These are phyloP conservation scores for Geotrichum europaeum DNA, from an alignment of 1,139 yeast species.

Conservation along the genomic window DNA sequence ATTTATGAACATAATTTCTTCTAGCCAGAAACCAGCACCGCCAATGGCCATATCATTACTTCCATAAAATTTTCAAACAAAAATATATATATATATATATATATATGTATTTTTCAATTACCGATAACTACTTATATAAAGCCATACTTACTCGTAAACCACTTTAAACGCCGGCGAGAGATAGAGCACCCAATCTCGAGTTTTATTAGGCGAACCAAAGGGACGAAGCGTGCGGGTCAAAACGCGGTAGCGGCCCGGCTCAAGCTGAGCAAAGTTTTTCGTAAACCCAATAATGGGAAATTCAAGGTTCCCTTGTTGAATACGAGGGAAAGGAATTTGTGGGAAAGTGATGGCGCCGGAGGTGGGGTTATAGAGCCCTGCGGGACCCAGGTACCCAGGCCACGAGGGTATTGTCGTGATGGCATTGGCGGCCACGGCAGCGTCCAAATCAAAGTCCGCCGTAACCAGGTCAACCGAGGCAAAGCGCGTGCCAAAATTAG, in stretches of 20 bases:
- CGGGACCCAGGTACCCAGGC: constrained; percentile 8
- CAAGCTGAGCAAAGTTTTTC: constrained; percentile 2
- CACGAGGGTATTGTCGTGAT: not conserved
- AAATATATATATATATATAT: too few relatives aligned
- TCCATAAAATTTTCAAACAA: too few relatives aligned
- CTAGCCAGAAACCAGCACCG: too few relatives aligned
- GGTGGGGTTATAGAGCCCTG: not conserved
- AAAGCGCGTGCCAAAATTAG: constrained; percentile 7
- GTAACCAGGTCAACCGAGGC: constrained; percentile 13
- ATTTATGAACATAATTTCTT: too few relatives aligned
- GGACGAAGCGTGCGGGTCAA: constrained; percentile 13
- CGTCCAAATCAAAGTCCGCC: not conserved
- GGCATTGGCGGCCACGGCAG: not conserved
- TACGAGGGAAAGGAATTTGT: not conserved
- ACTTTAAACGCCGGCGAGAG: not conserved
- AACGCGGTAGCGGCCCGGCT: constrained; percentile 12
- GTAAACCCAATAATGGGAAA: not conserved
- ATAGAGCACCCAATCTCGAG: constrained; percentile 6
- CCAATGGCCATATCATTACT: too few relatives aligned
- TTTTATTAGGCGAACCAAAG: constrained; percentile 5
- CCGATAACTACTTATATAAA: too few relatives aligned
- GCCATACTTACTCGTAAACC: not conserved
- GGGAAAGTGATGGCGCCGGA: constrained; percentile 3
- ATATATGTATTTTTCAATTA: too few relatives aligned
- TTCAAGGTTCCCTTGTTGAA: not conserved